Base-by-base conservation (phyloP, 495 filamentous ascomycete species). In the Sabuloglossum arenarium region DNA sequence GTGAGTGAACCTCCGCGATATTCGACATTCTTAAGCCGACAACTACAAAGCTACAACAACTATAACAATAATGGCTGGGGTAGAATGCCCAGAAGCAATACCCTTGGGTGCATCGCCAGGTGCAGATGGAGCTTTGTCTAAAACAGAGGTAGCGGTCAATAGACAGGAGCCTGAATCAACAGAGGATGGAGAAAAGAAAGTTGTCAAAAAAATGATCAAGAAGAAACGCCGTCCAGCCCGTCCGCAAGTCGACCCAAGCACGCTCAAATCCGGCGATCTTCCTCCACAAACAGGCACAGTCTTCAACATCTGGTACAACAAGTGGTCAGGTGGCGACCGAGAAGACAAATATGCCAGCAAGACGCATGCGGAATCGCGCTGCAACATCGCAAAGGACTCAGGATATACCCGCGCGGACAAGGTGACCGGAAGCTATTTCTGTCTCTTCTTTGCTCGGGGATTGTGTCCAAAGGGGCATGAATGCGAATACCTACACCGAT, bases 291-390 rank as follows among this genome's bases (percentile, higher is more conserved):
- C 90, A 0, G 91, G 91, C 42, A 89, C 85, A 0, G 82, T 86
- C 53, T 98, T 90, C 75, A 96, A 95, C 61, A 86, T 90, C 59
- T 94, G 85, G 85, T 90, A 94, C 66, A 93, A 91, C 70, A 94
- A 94, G 67, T 95, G 88, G 88, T 79, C 78, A 6, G 91, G 90
- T 53, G 90, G 93, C 57, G 89, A 98, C 67, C 81, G 89, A 43
- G 90, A 95, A 61, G 89, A 95, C 71, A 84, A 84, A 58, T 88
- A 91, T 61, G 77, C 85, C 5, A 81, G 81, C 19, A 83, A 94
- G 63, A 74, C 73, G 34, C 77, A 78, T 52, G 89, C 91, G 0
- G 74, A 79, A 30, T 76, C 76, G 4, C 81, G 93, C 31, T 95
- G 88, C 70, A 88, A 87, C 64, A 72, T 97, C 29, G 78, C 79